A percentile compares a stretch with the other conserved stretches of the same genome.
Conservation (phyloP, 768 basidiomycete genomes). For the Dioszegia aurantiaca region DNA sequence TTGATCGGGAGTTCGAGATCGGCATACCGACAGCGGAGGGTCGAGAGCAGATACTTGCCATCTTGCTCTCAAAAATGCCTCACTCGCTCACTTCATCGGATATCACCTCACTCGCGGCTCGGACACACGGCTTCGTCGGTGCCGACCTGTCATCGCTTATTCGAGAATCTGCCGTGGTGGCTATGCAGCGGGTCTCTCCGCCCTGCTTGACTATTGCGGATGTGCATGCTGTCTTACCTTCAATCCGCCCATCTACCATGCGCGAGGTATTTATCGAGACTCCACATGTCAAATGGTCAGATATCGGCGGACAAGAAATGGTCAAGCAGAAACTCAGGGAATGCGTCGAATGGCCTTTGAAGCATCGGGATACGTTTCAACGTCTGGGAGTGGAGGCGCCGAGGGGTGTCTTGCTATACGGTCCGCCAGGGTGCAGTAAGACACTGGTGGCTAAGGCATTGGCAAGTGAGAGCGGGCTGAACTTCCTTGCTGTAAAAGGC, state of each 20-base stretch:
- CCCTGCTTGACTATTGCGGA: conserved; percentile 60
- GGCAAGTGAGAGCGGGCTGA: conserved; percentile 88
- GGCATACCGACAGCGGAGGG: conserved; percentile 86
- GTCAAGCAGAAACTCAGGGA: conserved; percentile 85
- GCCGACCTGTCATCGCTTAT: conserved; percentile 90
- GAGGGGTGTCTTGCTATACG: conserved; percentile 85
- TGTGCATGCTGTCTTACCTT: conserved; percentile 67
- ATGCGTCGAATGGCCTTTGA: conserved; percentile 90
- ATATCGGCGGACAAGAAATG: conserved; percentile 80
- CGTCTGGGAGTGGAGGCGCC: conserved; percentile 84
- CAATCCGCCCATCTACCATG: conserved; percentile 87
- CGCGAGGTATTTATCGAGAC: conserved; percentile 87
- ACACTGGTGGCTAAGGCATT: conserved; percentile 87
- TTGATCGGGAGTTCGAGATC: conserved; percentile 96
- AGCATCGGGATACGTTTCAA: conserved; percentile 79
- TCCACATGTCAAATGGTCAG: conserved; percentile 74
- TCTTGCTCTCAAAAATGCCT: conserved; percentile 76
- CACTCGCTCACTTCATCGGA: conserved; percentile 64
- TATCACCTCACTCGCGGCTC: conserved; percentile 64
- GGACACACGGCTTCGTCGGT: conserved; percentile 92
- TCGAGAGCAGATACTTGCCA: conserved; percentile 78
- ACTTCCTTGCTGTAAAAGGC: conserved; percentile 95
- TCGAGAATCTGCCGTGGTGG: conserved; percentile 84
- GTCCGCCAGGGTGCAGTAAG: conserved; percentile 96
- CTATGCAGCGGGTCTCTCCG: conserved; percentile 73